These are phyloP conservation scores for Leishmania braziliensis DNA, from an alignment of 208 protist genomes.

Conservation along the genomic window DNA sequence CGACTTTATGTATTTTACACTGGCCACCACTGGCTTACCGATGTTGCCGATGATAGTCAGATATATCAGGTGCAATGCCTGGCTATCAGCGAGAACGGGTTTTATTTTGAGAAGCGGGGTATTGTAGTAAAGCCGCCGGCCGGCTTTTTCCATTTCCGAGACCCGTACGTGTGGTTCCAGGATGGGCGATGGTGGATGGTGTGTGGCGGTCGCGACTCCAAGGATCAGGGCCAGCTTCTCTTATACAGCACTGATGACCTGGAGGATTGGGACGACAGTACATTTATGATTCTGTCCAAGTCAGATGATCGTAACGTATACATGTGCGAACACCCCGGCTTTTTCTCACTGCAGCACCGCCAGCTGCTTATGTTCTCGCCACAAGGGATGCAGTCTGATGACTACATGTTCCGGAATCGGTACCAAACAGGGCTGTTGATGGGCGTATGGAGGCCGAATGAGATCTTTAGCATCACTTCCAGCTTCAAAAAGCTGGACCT, in stretches of 20 bases:
- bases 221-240: constrained; percentile 70
- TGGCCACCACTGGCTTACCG: constrained; percentile 62
- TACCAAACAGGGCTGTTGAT: constrained; percentile 47
- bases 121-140: constrained; percentile 75
- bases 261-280: constrained; percentile 74
- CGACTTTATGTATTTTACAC: constrained; percentile 67
- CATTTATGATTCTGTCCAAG: constrained; percentile 54
- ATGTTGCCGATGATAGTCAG: constrained; percentile 41
- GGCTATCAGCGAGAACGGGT: constrained; percentile 71
- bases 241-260: constrained; percentile 68
- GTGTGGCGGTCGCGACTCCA: constrained; percentile 49
- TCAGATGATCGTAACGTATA: constrained; percentile 59
- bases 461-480: constrained; percentile 36
- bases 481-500: constrained; percentile 47
- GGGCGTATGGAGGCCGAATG: constrained; percentile 47
- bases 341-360: constrained; percentile 34
- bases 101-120: constrained; percentile 63
- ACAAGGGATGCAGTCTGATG: constrained; percentile 39
- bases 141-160: constrained; percentile 55
- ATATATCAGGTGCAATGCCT: constrained; percentile 74
- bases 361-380: constrained; percentile 47
- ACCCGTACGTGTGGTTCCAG: constrained; percentile 59
- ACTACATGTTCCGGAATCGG: constrained; percentile 38
- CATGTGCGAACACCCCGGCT: constrained; percentile 62
- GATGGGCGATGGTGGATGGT: constrained; percentile 69